Conservation (phyloP, 768 basidiomycete species). For the Hygrophorus russula region DNA sequence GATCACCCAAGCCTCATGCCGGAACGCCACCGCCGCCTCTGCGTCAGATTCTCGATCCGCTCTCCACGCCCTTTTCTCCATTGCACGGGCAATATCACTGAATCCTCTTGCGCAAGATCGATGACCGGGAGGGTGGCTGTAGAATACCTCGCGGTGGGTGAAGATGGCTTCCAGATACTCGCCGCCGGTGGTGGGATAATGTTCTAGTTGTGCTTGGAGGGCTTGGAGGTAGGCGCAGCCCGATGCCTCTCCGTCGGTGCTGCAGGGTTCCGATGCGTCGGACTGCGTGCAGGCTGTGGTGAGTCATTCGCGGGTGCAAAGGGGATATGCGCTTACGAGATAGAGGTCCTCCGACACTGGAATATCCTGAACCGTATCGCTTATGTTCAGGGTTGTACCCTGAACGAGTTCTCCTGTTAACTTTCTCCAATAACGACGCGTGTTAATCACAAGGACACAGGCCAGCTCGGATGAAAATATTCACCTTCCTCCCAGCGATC, state of each 20-base stretch:
- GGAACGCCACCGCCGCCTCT: conserved; percentile 59
- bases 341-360: conserved; percentile 33
- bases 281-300: conserved; percentile 18
- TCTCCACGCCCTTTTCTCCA: conserved; percentile 58
- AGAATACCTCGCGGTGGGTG: conserved; percentile 61
- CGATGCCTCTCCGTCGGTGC: conserved; percentile 21
- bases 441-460: conserved; percentile 14
- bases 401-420: conserved; percentile 14
- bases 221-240: conserved; percentile 56
- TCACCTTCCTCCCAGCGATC: neutral
- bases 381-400: conserved; percentile 11
- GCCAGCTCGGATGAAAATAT: neutral
- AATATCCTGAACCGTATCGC: conserved; percentile 23
- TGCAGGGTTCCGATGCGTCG: conserved; percentile 34
- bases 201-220: conserved; percentile 45
- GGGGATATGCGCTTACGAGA: conserved; percentile 21
- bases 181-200: conserved; percentile 50
- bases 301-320: neutral
- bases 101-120: conserved; percentile 51
- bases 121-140: conserved; percentile 53
- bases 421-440: conserved; percentile 20
- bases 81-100: conserved; percentile 49
- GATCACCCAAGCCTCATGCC: conserved; percentile 59
- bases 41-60: conserved; percentile 59
- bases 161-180: conserved; percentile 73